These are phyloP conservation scores for Casaregolazyma lundiana DNA, from an alignment of 1,139 yeast genomes.

Conservation along the genomic window DNA sequence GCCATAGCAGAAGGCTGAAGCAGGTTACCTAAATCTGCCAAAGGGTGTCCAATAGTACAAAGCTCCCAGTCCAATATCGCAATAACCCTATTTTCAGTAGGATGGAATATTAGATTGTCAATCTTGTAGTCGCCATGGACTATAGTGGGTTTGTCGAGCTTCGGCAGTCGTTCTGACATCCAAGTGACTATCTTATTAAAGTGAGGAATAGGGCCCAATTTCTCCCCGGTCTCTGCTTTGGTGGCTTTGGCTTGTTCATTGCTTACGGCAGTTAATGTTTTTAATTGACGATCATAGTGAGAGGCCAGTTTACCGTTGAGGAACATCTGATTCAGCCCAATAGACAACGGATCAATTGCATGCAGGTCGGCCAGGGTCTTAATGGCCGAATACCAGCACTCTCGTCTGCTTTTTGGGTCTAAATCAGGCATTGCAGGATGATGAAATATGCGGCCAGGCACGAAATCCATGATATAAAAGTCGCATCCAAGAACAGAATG, in stretches of 20 bases:
- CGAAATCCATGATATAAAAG: constrained; percentile 57
- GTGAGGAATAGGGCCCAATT: constrained; percentile 49
- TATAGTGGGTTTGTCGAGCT: constrained; percentile 41
- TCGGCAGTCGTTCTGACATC: constrained; percentile 47
- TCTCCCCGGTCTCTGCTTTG: constrained; percentile 30
- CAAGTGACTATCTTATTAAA: constrained; percentile 44
- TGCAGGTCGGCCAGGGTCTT: constrained; percentile 52
- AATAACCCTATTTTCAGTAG: constrained; percentile 44
- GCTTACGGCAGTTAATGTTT: constrained; percentile 46
- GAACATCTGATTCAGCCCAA: constrained; percentile 40
- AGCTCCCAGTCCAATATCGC: constrained; percentile 69
- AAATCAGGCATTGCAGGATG: constrained; percentile 48
- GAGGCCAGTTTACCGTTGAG: constrained; percentile 33
- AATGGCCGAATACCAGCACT: constrained; percentile 49
- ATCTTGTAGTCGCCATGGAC: constrained; percentile 69
- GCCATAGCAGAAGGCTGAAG: constrained; percentile 51
- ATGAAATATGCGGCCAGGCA: constrained; percentile 56
- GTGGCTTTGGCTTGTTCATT: constrained; percentile 42
- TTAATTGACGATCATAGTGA: constrained; percentile 55
- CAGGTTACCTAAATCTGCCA: constrained; percentile 59
- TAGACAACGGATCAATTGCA: constrained; percentile 43
- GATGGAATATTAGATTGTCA: constrained; percentile 56
- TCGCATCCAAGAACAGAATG: constrained; percentile 71
- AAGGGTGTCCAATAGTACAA: constrained; percentile 64
- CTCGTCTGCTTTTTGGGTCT: constrained; percentile 24